Conservation (phyloP, 192 early-diverging fungal genomes). For the Globomyces pollinis-pini region DNA sequence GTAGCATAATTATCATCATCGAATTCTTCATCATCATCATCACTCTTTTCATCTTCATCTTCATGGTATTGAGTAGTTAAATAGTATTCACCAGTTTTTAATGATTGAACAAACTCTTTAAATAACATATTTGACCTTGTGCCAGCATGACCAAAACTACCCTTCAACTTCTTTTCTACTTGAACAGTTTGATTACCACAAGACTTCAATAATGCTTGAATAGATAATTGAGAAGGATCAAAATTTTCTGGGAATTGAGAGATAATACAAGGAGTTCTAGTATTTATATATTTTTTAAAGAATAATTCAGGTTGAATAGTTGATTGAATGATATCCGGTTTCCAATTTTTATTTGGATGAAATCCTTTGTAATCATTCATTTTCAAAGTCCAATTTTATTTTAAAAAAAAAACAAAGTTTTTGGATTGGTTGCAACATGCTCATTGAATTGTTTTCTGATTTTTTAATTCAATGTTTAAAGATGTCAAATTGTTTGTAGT, state of each 20-base stretch:
- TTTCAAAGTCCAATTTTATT: background rate
- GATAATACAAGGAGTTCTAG: conserved; percentile 34
- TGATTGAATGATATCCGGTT: conserved; percentile 20
- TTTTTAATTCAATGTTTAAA: too few relatives aligned
- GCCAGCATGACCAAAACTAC: conserved; percentile 22
- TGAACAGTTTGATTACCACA: conserved; percentile 25
- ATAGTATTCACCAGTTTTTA: conserved; percentile 26
- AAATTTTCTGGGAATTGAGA: conserved; percentile 9
- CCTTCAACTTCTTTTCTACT: conserved; percentile 29
- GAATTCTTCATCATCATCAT: conserved; percentile 13
- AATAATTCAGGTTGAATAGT: conserved; percentile 26
- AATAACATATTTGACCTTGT: conserved; percentile 22
- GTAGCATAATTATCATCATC: conserved; percentile 9
- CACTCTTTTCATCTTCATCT: background rate
- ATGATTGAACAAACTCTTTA: conserved; percentile 17
- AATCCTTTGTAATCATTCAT: conserved; percentile 36
- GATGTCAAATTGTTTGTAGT: background rate
- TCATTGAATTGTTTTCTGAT: too few relatives aligned
- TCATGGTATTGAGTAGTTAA: conserved; percentile 38
- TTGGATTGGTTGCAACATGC: too few relatives aligned
- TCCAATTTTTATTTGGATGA: conserved; percentile 25
- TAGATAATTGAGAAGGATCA: background rate
- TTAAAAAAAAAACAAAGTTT: background rate
- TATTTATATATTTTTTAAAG: conserved; percentile 32
- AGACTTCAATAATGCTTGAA: background rate